Percentiles rank a stretch among this genome's conserved stretches.
Conservation (phyloP, 768 basidiomycete genomes). For the Multifurca ochricompacta region DNA sequence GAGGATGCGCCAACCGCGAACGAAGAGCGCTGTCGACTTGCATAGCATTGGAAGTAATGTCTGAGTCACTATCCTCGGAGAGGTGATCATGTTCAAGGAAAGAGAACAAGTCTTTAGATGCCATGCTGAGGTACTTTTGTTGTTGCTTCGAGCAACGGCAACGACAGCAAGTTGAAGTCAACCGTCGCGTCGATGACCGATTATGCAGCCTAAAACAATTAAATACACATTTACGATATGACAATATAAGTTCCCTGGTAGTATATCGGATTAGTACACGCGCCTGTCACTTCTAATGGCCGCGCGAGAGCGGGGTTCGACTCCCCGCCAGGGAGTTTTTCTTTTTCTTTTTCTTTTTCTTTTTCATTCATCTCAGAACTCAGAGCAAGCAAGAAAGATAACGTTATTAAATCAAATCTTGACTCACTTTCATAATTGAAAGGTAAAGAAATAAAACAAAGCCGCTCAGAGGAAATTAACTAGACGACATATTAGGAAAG, state of each 20-base stretch:
- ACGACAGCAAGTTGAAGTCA: neutral
- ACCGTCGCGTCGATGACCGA: no score
- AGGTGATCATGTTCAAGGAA: conserved; percentile 42
- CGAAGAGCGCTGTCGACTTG: conserved; percentile 3
- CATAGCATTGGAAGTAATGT: conserved; percentile 22
- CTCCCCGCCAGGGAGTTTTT: conserved; percentile 27
- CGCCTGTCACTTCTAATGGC: conserved; percentile 14
- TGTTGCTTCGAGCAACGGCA: neutral
- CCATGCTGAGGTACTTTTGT: conserved; percentile 20
- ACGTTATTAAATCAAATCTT: no score
- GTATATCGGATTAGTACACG: conserved; percentile 24
- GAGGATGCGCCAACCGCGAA: conserved; percentile 23
- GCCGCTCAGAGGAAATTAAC: no score
- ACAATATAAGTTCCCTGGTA: conserved; percentile 10
- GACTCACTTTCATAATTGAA: no score
- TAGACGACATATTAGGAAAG: neutral
- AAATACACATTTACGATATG: no score
- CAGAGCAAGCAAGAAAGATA: no score
- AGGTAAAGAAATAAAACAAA: neutral
- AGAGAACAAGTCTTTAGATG: conserved; percentile 50
- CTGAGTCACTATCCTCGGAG: conserved; percentile 31
- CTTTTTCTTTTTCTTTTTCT: neutral
- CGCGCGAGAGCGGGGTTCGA: conserved; percentile 32
- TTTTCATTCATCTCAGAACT: no score
- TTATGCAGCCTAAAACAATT: no score